phyloP scores from a whole-genome alignment of 768 basidiomycete genomes.

The Fomitopsis pulvina region DNA sequence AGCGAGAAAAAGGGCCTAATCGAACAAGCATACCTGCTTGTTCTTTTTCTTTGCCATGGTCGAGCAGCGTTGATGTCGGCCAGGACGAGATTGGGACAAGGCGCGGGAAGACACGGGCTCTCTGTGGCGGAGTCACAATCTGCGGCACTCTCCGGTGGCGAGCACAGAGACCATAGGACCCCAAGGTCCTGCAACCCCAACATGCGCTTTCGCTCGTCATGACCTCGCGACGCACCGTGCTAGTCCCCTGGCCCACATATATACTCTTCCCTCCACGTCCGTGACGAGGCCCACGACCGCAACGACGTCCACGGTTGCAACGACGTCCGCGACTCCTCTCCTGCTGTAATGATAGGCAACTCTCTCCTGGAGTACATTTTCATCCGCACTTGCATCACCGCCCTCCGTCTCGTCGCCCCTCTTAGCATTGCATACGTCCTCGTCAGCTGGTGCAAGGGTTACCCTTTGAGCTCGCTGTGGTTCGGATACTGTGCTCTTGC shows the following conservation, averaged over 20 bases:
- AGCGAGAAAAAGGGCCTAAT: not conserved
- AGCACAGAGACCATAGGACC: not conserved
- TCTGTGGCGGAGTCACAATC: not conserved
- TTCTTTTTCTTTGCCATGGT: slow-evolving; percentile 51
- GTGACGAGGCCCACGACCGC: not conserved
- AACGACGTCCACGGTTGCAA: not conserved
- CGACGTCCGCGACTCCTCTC: not conserved
- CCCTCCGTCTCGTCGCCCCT: slow-evolving; percentile 44
- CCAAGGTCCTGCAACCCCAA: too few relatives aligned
- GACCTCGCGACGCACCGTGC: too few relatives aligned
- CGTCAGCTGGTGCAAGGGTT: slow-evolving; percentile 19
- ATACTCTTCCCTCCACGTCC: not conserved
- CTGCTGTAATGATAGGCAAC: slow-evolving; percentile 29
- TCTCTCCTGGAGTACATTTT: slow-evolving; percentile 44
- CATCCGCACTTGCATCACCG: slow-evolving; percentile 39
- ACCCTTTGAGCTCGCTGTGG: slow-evolving; percentile 24
- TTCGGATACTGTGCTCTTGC: slow-evolving; percentile 28
- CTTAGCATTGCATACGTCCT: slow-evolving; percentile 35
- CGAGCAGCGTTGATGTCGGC: not conserved
- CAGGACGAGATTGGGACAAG: not conserved
- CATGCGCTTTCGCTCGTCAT: too few relatives aligned
- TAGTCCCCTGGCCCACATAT: too few relatives aligned
- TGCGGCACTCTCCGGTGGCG: not conserved
- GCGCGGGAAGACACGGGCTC: not conserved
- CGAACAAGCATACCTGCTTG: slow-evolving; percentile 32